Base-by-base conservation (phyloP, 192 early-diverging fungal species). In the Coemansia sp. region DNA sequence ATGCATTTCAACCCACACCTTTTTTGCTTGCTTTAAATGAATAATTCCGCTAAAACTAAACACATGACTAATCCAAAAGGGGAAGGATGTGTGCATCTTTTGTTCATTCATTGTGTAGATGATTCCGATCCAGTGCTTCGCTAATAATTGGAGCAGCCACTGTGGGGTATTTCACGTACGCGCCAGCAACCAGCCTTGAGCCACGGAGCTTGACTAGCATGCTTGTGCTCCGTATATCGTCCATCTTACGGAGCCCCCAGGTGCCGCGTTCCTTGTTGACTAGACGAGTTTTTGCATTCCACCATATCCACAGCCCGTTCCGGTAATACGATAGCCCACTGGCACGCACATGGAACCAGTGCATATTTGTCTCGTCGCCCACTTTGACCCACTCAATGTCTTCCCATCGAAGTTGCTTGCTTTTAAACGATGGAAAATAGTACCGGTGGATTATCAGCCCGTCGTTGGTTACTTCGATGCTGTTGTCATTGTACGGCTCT, bases 141-240 rank as follows among this genome's bases (percentile, higher is more conserved):
- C 30, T 37, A 48, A 75, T 70, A 7, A 53, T 67, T 7, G 63
- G 30, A 58, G 68, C 65, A 13, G 73, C 73, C 29, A 21, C 23
- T 2, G 60, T 58, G 2, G 59, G 63, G 23, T 61, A 9, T 31
- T 66, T 52, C 1, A 69, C 73, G 40, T 45, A 70, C 9, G 61
- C 37, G 7, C 73, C 73, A 6, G 73, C 59, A 6, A 59, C 18
- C 30, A 62, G 61, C 4, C 3, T 57, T 40, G 57, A 30, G 21
- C 48, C 59, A 21, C 48, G 60, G 29, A 61, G 21, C 39, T 70
- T 69, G 59, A 69, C 37, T 18, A 70, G 59, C 9, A 75, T 63
- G 21, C 61, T 70, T 13, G 59, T 49, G 29, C 25, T 42, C 39
- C 35, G 53, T n/a, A 70, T 62, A 5, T 66, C 29, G 7, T 33